Conservation (phyloP, 768 basidiomycete species). For the Thelephora ganbajun region DNA sequence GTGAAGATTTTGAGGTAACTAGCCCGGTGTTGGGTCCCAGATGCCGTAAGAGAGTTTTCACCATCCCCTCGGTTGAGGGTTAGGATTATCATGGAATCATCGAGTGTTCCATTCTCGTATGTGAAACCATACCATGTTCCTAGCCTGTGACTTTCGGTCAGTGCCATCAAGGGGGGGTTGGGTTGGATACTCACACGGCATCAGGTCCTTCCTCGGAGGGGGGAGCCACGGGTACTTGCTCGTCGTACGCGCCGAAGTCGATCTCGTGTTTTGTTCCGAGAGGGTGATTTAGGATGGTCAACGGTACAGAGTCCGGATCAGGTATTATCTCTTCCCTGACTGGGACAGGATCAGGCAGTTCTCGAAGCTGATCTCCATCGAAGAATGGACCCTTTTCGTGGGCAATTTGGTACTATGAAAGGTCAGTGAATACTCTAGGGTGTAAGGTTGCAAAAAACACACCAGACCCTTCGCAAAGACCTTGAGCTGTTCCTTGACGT, state of each 20-base stretch:
- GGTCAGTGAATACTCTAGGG: not conserved
- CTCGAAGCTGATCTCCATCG: slow-evolving; percentile 1
- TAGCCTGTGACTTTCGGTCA: slow-evolving; percentile 4
- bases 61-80: slow-evolving; percentile 3
- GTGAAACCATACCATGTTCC: slow-evolving; percentile 15
- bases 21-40: slow-evolving; percentile 3
- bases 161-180: not conserved
- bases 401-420: slow-evolving; percentile 6
- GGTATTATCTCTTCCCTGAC: slow-evolving; percentile 11
- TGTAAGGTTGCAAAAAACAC: no score
- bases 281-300: slow-evolving; percentile 13
- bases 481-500: slow-evolving; percentile 13
- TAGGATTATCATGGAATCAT: slow-evolving; percentile 6
- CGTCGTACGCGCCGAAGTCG: slow-evolving; percentile 10
- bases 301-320: slow-evolving; percentile 8
- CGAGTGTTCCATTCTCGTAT: slow-evolving; percentile 1
- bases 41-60: slow-evolving; percentile 8
- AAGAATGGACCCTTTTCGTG: slow-evolving; percentile 4
- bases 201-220: slow-evolving; percentile 4
- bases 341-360: slow-evolving; percentile 7
- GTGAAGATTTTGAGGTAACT: slow-evolving; percentile 8
- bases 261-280: slow-evolving; percentile 8
- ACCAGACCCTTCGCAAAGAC: slow-evolving; percentile 17
- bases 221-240: not conserved
- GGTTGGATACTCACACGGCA: not conserved